A percentile compares a stretch with the other conserved stretches of the same genome.
These are phyloP conservation scores for Yamagishiella unicocca DNA, from an alignment of 139 green algal genomes.

Conservation along the genomic window DNA sequence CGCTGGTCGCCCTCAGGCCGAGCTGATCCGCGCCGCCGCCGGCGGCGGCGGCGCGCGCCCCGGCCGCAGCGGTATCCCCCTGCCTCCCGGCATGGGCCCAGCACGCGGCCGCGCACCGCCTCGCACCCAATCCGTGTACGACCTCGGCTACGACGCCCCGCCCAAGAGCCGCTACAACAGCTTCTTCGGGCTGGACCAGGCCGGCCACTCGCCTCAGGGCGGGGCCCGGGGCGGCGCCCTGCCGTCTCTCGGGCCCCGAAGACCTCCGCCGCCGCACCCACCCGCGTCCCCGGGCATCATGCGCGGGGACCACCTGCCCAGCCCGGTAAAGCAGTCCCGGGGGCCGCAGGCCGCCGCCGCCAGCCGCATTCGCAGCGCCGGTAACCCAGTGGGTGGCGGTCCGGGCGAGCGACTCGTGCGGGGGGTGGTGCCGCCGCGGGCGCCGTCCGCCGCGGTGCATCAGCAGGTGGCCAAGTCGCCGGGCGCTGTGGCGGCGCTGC, in stretches of 20 bases:
- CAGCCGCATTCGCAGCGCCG: neutral
- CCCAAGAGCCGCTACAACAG: slow-evolving; percentile 27
- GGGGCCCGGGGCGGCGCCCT: neutral
- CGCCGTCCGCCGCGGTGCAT: neutral
- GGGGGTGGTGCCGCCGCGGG: neutral
- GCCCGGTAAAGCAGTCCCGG: slow-evolving; percentile 14
- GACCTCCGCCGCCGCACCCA: neutral
- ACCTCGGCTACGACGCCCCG: neutral
- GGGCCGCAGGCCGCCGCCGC: neutral
- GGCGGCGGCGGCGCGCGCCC: neutral
- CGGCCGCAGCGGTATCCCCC: slow-evolving; percentile 19
- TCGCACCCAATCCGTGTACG: neutral
- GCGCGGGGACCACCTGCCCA: slow-evolving; percentile 2
- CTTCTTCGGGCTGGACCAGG: slow-evolving; percentile 15
- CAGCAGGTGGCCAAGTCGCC: neutral
- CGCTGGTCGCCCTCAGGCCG: neutral
- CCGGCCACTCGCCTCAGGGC: neutral
- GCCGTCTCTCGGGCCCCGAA: neutral
- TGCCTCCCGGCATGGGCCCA: slow-evolving; percentile 2
- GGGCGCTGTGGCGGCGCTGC: neutral
- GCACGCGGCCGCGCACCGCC: neutral
- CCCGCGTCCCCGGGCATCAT: neutral
- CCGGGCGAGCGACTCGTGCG: neutral
- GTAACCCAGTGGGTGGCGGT: neutral
- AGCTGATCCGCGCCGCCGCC: neutral